Conservation (phyloP, 2,329 filamentous ascomycete species). For the Huntiella decipiens region DNA sequence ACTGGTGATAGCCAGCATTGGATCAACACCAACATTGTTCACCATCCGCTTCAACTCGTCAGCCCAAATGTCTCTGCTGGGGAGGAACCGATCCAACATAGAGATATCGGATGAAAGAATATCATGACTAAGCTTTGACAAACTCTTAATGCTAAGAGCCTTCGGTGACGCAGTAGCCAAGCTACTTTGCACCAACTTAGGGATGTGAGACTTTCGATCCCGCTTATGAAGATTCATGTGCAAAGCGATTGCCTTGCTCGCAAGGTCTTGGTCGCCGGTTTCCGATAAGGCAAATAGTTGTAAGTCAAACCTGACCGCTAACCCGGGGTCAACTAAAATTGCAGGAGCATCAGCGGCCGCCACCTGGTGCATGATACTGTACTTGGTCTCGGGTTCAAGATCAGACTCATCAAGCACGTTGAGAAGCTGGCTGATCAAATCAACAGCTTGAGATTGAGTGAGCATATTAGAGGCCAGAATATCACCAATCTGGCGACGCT, state of each 20-base stretch:
- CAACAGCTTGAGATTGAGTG: neutral
- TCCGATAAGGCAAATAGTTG: neutral
- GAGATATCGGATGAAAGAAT: conserved; percentile 20
- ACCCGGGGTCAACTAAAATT: neutral
- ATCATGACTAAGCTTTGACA: conserved; percentile 23
- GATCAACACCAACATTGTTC: conserved; percentile 33
- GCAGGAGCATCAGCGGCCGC: neutral
- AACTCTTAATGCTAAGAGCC: neutral
- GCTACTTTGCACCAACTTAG: neutral
- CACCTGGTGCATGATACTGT: neutral
- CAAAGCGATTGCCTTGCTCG: neutral
- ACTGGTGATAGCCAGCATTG: conserved; percentile 56
- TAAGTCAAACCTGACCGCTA: neutral
- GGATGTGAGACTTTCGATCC: neutral
- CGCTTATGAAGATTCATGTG: neutral
- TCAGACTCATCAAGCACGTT: neutral
- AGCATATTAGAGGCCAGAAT: neutral
- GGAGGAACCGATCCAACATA: conserved; percentile 34
- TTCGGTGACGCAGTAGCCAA: neutral
- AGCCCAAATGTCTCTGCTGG: conserved; percentile 46
- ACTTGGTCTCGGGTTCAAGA: neutral
- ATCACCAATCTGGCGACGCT: neutral
- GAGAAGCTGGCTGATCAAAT: neutral
- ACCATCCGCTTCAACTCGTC: conserved; percentile 30
- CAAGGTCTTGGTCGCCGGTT: neutral